These are phyloP conservation scores for Suaeda aralocaspica DNA, from an alignment of 148 eudicot genomes.

Conservation along the genomic window DNA sequence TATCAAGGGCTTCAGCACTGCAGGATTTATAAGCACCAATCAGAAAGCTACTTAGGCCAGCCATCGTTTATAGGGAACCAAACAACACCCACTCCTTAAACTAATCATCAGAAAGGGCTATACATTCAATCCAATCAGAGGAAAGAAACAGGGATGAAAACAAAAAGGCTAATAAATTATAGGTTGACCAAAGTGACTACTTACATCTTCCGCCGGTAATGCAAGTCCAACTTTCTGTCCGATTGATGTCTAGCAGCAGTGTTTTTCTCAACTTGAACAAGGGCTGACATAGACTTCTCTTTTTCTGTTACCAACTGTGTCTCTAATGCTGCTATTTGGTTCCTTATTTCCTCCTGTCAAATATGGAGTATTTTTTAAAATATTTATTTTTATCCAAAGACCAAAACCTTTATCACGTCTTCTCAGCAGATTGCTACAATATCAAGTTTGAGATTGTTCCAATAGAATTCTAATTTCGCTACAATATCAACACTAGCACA, in stretches of 20 bases:
- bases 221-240: constrained; percentile 75
- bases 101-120: neutral
- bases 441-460: neutral
- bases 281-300: constrained; percentile 52
- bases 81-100: neutral
- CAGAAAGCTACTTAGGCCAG: neutral
- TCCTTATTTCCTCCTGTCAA: constrained; percentile 70
- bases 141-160: neutral
- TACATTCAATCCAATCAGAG: neutral
- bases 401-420: neutral
- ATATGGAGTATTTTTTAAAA: constrained; percentile 20
- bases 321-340: constrained; percentile 51
- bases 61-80: neutral
- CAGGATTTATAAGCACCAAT: constrained; percentile 15
- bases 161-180: neutral
- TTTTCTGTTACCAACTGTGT: constrained; percentile 45
- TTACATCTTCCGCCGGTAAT: constrained; percentile 84
- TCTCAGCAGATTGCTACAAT: neutral
- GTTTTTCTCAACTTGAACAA: constrained; percentile 45
- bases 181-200: constrained; percentile 24
- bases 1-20: constrained; percentile 95
- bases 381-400: neutral
- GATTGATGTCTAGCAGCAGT: constrained; percentile 50
- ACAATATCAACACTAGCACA: neutral
- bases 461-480: neutral